phyloP scores from a whole-genome alignment of 140 eudicot species.

The Stevia rebaudiana region DNA sequence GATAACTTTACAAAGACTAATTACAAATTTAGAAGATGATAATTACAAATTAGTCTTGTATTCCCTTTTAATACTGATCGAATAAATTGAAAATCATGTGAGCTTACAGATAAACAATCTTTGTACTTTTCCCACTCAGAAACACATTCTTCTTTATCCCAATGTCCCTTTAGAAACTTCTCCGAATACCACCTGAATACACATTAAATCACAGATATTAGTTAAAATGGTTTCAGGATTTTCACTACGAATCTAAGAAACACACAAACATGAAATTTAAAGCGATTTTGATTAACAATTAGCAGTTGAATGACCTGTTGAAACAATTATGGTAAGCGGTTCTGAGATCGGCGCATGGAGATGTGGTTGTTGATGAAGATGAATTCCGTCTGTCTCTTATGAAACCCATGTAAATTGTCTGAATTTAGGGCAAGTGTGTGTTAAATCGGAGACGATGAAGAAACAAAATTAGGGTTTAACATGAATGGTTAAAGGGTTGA shows the following conservation, averaged over 20 bases:
- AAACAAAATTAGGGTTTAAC: conserved; percentile 4
- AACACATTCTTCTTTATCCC: conserved; percentile 83
- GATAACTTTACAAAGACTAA: too few species aligned
- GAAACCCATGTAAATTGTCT: conserved; percentile 45
- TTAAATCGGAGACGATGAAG: neutral
- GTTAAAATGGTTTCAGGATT: neutral
- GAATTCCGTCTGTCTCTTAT: conserved; percentile 41
- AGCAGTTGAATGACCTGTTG: conserved; percentile 46
- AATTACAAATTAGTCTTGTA: too few species aligned
- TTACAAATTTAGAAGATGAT: too few species aligned
- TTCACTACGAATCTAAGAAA: too few species aligned
- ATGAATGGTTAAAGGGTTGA: too few species aligned
- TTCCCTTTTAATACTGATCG: too few species aligned
- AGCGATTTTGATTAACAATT: neutral
- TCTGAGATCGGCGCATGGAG: conserved; percentile 87
- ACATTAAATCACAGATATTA: neutral
- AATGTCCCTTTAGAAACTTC: conserved; percentile 82
- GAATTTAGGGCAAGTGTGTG: neutral
- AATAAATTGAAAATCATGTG: too few species aligned
- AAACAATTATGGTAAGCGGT: conserved; percentile 81
- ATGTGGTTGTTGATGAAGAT: conserved; percentile 48
- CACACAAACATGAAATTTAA: neutral
- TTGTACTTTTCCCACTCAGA: conserved; percentile 87
- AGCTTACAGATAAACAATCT: conserved; percentile 75
- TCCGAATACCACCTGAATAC: conserved; percentile 78